Conservation (phyloP, 108 stramenopile genomes). For the Schizochytrium sp. region DNA sequence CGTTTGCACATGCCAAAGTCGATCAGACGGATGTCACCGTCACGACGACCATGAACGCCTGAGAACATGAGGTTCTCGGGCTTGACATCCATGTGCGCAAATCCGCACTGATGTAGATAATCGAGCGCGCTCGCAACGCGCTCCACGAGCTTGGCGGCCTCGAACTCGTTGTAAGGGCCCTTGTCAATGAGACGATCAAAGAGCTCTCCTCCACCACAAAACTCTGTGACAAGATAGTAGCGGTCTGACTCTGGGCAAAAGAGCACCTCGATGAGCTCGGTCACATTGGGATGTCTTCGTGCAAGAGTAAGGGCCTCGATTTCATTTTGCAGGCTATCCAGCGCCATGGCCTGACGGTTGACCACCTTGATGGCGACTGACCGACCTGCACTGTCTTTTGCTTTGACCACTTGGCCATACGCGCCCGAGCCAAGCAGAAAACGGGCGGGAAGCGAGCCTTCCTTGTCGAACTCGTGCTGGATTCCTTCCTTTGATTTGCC, state of each 20-base stretch:
- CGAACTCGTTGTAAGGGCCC: background rate
- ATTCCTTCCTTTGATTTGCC: background rate
- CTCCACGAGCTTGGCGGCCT: background rate
- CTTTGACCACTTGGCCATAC: background rate
- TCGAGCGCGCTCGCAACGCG: background rate
- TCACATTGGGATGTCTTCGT: background rate
- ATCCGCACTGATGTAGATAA: background rate
- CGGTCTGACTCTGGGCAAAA: background rate
- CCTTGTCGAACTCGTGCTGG: background rate
- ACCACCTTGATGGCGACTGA: background rate
- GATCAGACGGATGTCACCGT: background rate
- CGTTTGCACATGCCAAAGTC: background rate
- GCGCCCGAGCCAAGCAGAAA: background rate
- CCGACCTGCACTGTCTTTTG: background rate
- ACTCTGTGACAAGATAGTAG: background rate
- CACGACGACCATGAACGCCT: background rate
- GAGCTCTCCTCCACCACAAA: background rate
- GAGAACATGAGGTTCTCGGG: background rate
- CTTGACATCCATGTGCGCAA: constrained; percentile 1
- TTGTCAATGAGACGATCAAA: constrained; percentile 6
- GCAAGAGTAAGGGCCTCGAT: background rate
- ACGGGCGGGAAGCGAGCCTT: background rate
- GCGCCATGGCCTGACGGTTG: background rate
- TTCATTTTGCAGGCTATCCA: background rate
- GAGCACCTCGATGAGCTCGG: background rate